These are phyloP conservation scores for Forsythia suspensa DNA, from an alignment of 257 asterid species.

Conservation along the genomic window DNA sequence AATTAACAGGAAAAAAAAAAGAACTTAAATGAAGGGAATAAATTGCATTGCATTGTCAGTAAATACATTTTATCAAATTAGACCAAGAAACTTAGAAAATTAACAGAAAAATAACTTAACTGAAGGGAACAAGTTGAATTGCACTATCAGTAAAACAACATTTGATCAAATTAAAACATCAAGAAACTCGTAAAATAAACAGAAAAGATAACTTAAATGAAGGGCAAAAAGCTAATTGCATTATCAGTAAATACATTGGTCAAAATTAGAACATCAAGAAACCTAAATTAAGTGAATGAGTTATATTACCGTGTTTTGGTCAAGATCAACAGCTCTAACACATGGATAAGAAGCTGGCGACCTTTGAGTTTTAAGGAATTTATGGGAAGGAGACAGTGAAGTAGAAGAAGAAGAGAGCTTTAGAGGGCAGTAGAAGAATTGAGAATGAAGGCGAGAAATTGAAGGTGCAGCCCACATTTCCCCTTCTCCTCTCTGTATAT, in stretches of 20 bases:
- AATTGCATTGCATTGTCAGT: not conserved
- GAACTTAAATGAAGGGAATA: not conserved
- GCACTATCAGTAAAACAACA: not conserved
- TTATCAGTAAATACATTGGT: not conserved
- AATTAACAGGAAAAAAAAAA: not conserved
- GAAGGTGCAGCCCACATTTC: slow-evolving; percentile 53
- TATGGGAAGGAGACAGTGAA: slow-evolving; percentile 35
- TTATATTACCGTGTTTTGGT: slow-evolving; percentile 69
- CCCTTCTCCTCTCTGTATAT: not conserved
- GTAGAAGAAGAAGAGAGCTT: slow-evolving; percentile 35
- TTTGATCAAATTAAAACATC: not conserved
- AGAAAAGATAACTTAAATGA: not conserved
- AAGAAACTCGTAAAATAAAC: no score
- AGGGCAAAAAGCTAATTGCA: not conserved
- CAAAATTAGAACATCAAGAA: not conserved
- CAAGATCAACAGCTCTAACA: slow-evolving; percentile 81
- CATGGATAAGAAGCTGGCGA: slow-evolving; percentile 62
- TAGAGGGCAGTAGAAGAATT: slow-evolving; percentile 57
- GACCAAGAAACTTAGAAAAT: not conserved
- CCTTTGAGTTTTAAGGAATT: slow-evolving; percentile 34
- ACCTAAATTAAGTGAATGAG: not conserved
- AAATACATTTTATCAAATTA: not conserved
- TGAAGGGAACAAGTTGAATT: not conserved
- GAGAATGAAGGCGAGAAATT: slow-evolving; percentile 57
- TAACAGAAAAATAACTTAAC: not conserved